Conservation (phyloP, 768 basidiomycete species). For the Mycena chlorophos region DNA sequence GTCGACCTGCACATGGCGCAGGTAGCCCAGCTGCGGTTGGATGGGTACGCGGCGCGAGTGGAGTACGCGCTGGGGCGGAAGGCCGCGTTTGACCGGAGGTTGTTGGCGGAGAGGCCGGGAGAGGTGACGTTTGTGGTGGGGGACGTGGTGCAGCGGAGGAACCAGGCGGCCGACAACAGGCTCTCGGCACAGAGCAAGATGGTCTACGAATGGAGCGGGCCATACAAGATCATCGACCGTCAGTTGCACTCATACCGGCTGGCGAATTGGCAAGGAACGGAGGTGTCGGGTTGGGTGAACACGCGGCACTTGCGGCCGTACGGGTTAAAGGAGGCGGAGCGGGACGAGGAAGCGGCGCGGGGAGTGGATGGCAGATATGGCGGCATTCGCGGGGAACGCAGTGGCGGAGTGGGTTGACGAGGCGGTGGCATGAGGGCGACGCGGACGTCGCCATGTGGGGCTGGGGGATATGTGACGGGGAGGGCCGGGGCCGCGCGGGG, state of each 20-base stretch:
- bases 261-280: background rate
- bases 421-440: background rate
- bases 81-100: background rate
- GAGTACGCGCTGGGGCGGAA: background rate
- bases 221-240: background rate
- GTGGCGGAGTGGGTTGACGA: background rate
- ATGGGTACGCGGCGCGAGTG: slow-evolving; percentile 1
- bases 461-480: background rate
- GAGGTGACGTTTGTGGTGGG: background rate
- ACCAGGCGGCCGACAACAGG: background rate
- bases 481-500: too few relatives aligned
- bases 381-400: background rate
- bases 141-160: background rate
- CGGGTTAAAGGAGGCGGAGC: background rate
- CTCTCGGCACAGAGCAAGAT: background rate
- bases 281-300: background rate
- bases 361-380: background rate
- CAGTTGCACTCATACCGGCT: background rate
- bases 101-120: background rate
- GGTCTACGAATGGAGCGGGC: background rate
- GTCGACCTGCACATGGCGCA: slow-evolving; percentile 3
- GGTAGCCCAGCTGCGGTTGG: slow-evolving; percentile 1
- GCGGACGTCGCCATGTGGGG: background rate
- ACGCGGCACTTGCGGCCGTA: background rate
- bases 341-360: background rate